Evolutionary conservation across 2,329 filamentous ascomycete species (phyloP).

Genomic region (Macrophomina phaseolina): DNA sequence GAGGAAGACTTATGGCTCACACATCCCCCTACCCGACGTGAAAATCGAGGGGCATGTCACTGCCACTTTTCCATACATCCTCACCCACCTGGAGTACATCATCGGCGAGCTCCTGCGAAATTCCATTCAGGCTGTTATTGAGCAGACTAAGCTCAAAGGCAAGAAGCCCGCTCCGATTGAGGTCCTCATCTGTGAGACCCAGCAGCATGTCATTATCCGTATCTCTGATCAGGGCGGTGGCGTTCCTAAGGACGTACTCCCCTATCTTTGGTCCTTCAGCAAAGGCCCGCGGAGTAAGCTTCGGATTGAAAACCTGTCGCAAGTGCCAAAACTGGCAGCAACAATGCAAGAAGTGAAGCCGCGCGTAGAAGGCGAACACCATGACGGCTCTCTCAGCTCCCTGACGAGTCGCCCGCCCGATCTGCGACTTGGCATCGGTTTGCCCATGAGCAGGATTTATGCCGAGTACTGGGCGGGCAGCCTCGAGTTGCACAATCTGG

Average conservation of each 20-base stretch:
- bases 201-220: constrained; percentile 93
- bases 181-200: constrained; percentile 90
- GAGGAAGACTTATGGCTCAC: constrained; percentile 73
- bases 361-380: constrained; percentile 30
- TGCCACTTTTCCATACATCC: constrained; percentile 94
- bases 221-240: constrained; percentile 96
- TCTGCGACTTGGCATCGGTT: constrained; percentile 85
- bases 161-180: constrained; percentile 80
- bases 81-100: constrained; percentile 96
- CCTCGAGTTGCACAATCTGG: constrained; percentile 86
- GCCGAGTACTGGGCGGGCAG: constrained; percentile 98
- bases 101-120: constrained; percentile 94
- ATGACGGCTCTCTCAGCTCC: constrained; percentile 72
- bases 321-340: constrained; percentile 89
- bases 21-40: constrained; percentile 78
- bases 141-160: constrained; percentile 62
- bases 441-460: constrained; percentile 93
- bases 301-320: constrained; percentile 81
- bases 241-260: constrained; percentile 81
- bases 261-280: constrained; percentile 94
- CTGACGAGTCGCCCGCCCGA: constrained; percentile 85
- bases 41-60: constrained; percentile 82
- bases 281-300: constrained; percentile 83
- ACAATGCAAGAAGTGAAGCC: constrained; percentile 81
- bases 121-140: constrained; percentile 89